Evolutionary conservation across 78 protist genomes (phyloP), one percentile per base, ranked within the genome.

Genomic region (Dictyostelium firmibasis): DNA sequence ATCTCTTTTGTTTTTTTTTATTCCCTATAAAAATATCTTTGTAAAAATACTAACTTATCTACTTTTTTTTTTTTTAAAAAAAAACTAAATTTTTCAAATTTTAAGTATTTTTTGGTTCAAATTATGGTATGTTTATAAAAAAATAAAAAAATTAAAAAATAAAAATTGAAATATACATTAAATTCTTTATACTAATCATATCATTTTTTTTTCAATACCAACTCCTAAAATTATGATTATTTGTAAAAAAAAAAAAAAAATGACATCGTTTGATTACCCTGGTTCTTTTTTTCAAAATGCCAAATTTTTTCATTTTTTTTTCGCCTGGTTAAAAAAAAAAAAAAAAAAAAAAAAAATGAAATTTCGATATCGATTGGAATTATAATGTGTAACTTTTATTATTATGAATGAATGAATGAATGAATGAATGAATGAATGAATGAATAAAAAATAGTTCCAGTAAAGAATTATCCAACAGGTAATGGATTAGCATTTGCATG

Each of bases 401-500:
- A n/a, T n/a, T n/a, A n/a, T n/a, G n/a, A n/a, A n/a, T n/a, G n/a
- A n/a, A n/a, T n/a, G n/a, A n/a, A n/a, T n/a, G n/a, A n/a, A n/a
- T n/a, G n/a, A n/a, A n/a, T n/a, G n/a, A n/a, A n/a, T n/a, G n/a
- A n/a, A n/a, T n/a, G n/a, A n/a, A n/a, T n/a, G n/a, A n/a, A n/a
- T 69, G 8, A 31, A 74, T 13, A 35, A 27, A 6, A 16, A 35
- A 62, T 43, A 89, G 94, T 89, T 18, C 94, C 94, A 69, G 87
- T 47, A 33, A 89, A 89, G 47, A 89, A 89, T 27, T 89, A 41
- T 70, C 94, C 94, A 89, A 89, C 94, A 31, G 94, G 94, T 23
- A 89, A 89, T 89, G 94, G 94, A n/a, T 29, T 89, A 18, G 94
- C 88, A 81, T 89, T 89, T 47, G 69, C 94, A 57, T 89, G 94